Evolutionary conservation across 2,329 filamentous ascomycete species (phyloP).

Genomic region (Erysiphe pisi): DNA sequence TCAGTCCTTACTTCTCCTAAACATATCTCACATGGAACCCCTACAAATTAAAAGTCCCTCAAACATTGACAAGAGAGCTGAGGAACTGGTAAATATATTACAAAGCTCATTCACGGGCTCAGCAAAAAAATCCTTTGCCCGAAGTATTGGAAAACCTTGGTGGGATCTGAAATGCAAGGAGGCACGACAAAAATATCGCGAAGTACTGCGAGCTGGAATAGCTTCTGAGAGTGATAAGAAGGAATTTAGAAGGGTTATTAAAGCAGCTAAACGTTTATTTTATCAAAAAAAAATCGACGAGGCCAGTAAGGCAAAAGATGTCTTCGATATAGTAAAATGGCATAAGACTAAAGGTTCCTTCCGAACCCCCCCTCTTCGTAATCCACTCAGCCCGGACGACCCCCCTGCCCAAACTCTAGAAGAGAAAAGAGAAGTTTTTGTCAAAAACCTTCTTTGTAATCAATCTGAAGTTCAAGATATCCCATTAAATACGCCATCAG

Average conservation of each 20-base stretch:
- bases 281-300: not conserved
- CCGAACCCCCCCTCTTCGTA: not conserved
- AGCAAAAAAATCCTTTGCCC: not conserved
- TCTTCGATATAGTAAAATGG: not conserved
- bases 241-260: not conserved
- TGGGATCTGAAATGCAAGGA: constrained; percentile 8
- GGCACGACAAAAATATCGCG: constrained; percentile 4
- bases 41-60: no score
- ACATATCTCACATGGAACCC: no score
- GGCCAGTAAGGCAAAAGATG: not conserved
- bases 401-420: not conserved
- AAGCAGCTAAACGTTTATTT: not conserved
- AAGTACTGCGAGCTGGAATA: not conserved
- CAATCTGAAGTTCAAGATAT: not conserved
- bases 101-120: not conserved
- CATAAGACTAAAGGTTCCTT: not conserved
- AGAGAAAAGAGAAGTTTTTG: not conserved
- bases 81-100: not conserved
- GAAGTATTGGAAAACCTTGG: not conserved
- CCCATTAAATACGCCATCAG: not conserved
- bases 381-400: not conserved
- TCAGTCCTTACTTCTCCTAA: no score
- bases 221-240: not conserved
- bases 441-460: not conserved
- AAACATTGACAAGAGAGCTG: not conserved